Evolutionary conservation across 169 alveolate genomes (phyloP), one percentile per base, ranked within the genome.

Genomic region (Eimeria falciformis): DNA sequence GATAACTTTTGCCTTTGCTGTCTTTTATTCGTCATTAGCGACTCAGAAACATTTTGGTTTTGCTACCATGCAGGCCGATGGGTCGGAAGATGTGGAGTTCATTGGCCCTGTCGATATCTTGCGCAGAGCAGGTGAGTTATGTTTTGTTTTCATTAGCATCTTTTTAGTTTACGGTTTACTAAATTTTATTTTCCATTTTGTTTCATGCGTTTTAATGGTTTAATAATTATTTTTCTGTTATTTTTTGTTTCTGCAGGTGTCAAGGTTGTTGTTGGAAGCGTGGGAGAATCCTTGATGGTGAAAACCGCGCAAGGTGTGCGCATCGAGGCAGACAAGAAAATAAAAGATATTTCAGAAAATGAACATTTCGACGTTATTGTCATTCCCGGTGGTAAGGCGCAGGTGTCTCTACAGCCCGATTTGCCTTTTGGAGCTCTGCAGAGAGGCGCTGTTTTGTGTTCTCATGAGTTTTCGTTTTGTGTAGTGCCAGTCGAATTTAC

Each of bases 381-480:
- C 29, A 9, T 85, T 33, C 92, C 92, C 9, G 92, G 92, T 2
- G 85, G 85, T n/a, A 66, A 43, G 83, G 69, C 83, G 18, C 81
- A 27, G 11, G n/a, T 21, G 50, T n/a, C 11, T 23, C 21, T n/a
- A 33, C 40, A 29, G 43, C 53, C 75, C 6, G 9, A 25, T 25
- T 6, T n/a, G n/a, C n/a, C n/a, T n/a, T n/a, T n/a, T n/a, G n/a
- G n/a, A n/a, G n/a, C n/a, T n/a, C n/a, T n/a, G n/a, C n/a, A n/a
- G n/a, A n/a, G n/a, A n/a, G n/a, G n/a, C n/a, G n/a, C n/a, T n/a
- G n/a, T n/a, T n/a, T n/a, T n/a, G n/a, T n/a, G n/a, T n/a, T n/a
- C n/a, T n/a, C n/a, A n/a, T n/a, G n/a, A 50, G 62, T 14, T 50
- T 50, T 14, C 7, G 62, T 14, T 50, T 14, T 11, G 14, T 7